phyloP scores from a whole-genome alignment of 495 filamentous ascomycete species.

The Tuber umbilicatum region DNA sequence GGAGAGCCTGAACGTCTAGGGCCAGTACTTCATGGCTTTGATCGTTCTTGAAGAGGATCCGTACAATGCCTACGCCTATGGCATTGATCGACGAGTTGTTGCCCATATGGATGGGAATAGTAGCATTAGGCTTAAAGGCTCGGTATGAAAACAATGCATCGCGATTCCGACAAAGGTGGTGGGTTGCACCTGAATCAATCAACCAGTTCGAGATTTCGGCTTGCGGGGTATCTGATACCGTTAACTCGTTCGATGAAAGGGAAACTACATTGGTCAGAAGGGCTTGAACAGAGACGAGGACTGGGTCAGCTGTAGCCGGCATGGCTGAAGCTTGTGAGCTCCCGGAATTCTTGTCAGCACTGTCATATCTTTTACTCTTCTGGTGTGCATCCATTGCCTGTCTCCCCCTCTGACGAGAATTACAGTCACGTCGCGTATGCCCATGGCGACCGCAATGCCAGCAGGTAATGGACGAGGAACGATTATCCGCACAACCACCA shows the following conservation, averaged over 20 bases:
- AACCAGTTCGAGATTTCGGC: constrained; percentile 6
- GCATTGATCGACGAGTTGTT: background rate
- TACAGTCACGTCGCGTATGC: background rate
- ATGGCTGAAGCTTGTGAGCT: background rate
- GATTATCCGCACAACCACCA: background rate
- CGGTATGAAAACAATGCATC: background rate
- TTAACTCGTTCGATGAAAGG: background rate
- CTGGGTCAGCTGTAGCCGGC: background rate
- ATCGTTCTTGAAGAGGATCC: background rate
- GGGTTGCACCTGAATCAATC: constrained; percentile 11
- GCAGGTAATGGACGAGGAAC: background rate
- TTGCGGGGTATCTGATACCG: background rate
- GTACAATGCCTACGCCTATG: background rate
- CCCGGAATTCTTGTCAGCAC: background rate
- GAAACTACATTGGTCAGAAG: background rate
- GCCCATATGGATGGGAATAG: background rate
- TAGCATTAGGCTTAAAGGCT: background rate
- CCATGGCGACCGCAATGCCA: background rate
- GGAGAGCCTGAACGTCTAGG: constrained; percentile 4
- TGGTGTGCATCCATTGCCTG: background rate
- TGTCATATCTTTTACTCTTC: background rate
- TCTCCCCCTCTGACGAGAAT: background rate
- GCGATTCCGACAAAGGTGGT: background rate
- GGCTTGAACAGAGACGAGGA: background rate
- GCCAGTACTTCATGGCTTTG: background rate